A percentile compares a stretch with the other conserved stretches of the same genome.
These are phyloP conservation scores for Ceratobasidium sp. DNA, from an alignment of 1,284 basidiomycete genomes.

Conservation along the genomic window DNA sequence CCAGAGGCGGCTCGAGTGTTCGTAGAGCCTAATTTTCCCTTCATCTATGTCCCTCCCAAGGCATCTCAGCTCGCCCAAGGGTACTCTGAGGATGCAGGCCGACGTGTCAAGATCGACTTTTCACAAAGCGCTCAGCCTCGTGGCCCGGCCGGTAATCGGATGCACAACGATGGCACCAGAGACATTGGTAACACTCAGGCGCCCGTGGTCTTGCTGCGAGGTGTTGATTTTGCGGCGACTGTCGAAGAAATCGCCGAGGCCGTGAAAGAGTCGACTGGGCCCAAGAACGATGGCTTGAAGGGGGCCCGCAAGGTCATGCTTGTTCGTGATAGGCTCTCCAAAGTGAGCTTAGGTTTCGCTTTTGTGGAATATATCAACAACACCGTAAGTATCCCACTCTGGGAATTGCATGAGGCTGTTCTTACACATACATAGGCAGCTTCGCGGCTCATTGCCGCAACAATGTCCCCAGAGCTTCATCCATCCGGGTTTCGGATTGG, in stretches of 20 bases:
- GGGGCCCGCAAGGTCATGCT: slow-evolving; percentile 86
- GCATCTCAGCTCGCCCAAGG: slow-evolving; percentile 73
- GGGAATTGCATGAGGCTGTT: slow-evolving; percentile 34
- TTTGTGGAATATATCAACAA: slow-evolving; percentile 89
- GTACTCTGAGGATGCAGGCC: slow-evolving; percentile 69
- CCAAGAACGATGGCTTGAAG: slow-evolving; percentile 72
- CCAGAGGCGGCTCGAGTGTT: slow-evolving; percentile 85
- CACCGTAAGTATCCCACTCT: slow-evolving; percentile 59
- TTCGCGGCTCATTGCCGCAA: slow-evolving; percentile 73
- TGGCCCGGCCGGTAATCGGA: slow-evolving; percentile 27
- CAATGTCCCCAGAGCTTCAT: slow-evolving; percentile 81
- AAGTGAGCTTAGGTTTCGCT: slow-evolving; percentile 87
- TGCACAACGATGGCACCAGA: slow-evolving; percentile 83
- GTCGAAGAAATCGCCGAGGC: slow-evolving; percentile 82
- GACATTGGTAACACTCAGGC: slow-evolving; percentile 86
- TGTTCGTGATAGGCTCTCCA: slow-evolving; percentile 82
- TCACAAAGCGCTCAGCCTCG: slow-evolving; percentile 66
- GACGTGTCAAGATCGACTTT: slow-evolving; percentile 89
- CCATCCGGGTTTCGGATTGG: slow-evolving; percentile 88
- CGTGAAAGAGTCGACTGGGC: slow-evolving; percentile 71
- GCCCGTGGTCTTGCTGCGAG: slow-evolving; percentile 85
- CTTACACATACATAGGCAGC: slow-evolving; percentile 59
- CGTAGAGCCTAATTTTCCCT: slow-evolving; percentile 84
- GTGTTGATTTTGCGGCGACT: slow-evolving; percentile 84
- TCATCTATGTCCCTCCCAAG: slow-evolving; percentile 83